Evolutionary conservation across 2,329 filamentous ascomycete genomes (phyloP), one percentile per base, ranked within the genome.

Genomic region (Aspergillus luchuensis): DNA sequence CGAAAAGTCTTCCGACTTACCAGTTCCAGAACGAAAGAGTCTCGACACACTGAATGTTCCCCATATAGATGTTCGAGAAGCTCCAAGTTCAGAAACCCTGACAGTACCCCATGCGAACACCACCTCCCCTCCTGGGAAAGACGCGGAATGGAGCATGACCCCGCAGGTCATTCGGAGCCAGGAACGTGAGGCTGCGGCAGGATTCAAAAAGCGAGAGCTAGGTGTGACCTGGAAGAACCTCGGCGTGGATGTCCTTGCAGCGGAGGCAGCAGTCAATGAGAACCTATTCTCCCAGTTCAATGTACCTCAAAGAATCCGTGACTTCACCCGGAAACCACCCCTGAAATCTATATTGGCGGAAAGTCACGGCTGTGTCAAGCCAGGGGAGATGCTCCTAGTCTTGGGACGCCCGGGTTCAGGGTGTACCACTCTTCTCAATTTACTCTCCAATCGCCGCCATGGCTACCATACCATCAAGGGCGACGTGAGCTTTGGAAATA

Each of bases 371-470:
- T 89, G 87, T 65, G 85, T 91, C 43, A 87, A 87, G 71, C 88
- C 88, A 0, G 89, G 88, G n/a, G 87, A 90, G 72, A 89, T 90
- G 88, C 74, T 90, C 1, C 78, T 90, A 0, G 87, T 91, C 0
- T 78, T 91, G 0, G 89, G 89, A 2, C 81, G 87, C 1, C 88
- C 89, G 0, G 89, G 88, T 0, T 81, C 86, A 4, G 88, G 88
- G 36, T 91, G 89, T 71, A 90, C 88, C 0, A 89, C 88, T 0
- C 80, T 91, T 8, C 79, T 92, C 49, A 91, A 89, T 66, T 79
- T 89, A 65, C 79, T 91, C 5, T 82, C 87, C 48, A 91, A 91
- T 67, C 82, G 84, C 57, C 78, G 87, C 39, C 74, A 73, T 6
- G 87, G 87, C 5, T 90, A 84, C 65, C 79, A 82, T 39, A 78